Evolutionary conservation across 1,284 basidiomycete genomes (phyloP), one percentile per base, ranked within the genome.

Genomic region (Bjerkandera adusta): DNA sequence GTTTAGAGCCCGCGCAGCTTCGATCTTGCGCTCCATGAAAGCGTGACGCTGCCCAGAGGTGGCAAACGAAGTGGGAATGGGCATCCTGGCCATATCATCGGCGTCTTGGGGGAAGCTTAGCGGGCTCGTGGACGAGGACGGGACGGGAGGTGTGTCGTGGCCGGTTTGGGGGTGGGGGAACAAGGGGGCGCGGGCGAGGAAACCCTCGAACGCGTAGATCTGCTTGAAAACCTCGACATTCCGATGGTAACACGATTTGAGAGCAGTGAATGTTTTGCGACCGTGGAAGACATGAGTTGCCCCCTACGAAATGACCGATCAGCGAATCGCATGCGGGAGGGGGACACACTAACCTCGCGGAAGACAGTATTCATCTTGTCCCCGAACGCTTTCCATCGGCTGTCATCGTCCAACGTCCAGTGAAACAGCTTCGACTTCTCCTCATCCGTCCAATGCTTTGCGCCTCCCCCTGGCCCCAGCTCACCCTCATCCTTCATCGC

Each of bases 151-250:
- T n/a, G n/a, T n/a, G n/a, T n/a, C n/a, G n/a, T n/a, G n/a, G 12
- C 27, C 24, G 5, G 38, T 18, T 11, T 22, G 32, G 21, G 27
- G 30, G 11, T 18, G 29, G 16, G 30, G 20, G 11, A 27, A 27
- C 18, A 25, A 2, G 7, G 47, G 47, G 24, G 47, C 74, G 66
- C 1, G 25, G 6, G 63, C 60, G 36, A 80, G 75, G 53, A 71
- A 83, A 13, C 62, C 66, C 58, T 89, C 83, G 53, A 85, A 83
- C 3, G 77, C 72, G 57, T 83, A 81, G 30, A 88, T 83, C 61
- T 88, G 85, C 61, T 84, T 86, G 72, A 87, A 88, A 7, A 87
- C 66, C 54, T 85, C 85, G 53, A 88, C 84, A 53, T 87, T 88
- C 55, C 85, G 83, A 58, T 88, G 85, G 54, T 85, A 89, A 55